Evolutionary conservation across 2,329 filamentous ascomycete species (phyloP).

Genomic region (Seiridium unicorne): DNA sequence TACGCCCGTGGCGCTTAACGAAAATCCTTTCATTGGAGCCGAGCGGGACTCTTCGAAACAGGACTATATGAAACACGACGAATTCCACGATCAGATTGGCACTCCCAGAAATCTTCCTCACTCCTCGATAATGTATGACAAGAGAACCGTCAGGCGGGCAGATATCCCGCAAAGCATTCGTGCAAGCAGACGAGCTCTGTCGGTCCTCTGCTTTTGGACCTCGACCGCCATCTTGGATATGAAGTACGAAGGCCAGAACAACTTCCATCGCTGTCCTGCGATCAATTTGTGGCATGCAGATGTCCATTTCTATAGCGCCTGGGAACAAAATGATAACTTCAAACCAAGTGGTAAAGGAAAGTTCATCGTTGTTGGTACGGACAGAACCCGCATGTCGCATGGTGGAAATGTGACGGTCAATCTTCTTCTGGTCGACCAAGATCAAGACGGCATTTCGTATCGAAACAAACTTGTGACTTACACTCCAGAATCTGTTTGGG

Average conservation of each 20-base stretch:
- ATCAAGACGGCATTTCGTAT: neutral
- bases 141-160: neutral
- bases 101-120: neutral
- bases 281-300: neutral
- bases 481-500: neutral
- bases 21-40: neutral
- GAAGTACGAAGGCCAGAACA: neutral
- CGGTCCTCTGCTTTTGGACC: slow-evolving; percentile 5
- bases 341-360: neutral
- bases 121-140: neutral
- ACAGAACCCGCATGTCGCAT: neutral
- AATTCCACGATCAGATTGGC: neutral
- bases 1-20: neutral
- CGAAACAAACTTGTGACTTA: neutral
- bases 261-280: neutral
- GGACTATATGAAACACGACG: neutral
- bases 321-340: neutral
- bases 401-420: neutral
- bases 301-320: neutral
- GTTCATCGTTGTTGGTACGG: slow-evolving; percentile 2
- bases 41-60: neutral
- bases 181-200: neutral
- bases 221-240: slow-evolving; percentile 1
- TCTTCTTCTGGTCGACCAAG: neutral
- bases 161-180: neutral